Percentiles rank a stretch among this genome's conserved stretches.
These are phyloP conservation scores for Emericellopsis cladophorae DNA, from an alignment of 2,329 filamentous ascomycete genomes.

Conservation along the genomic window DNA sequence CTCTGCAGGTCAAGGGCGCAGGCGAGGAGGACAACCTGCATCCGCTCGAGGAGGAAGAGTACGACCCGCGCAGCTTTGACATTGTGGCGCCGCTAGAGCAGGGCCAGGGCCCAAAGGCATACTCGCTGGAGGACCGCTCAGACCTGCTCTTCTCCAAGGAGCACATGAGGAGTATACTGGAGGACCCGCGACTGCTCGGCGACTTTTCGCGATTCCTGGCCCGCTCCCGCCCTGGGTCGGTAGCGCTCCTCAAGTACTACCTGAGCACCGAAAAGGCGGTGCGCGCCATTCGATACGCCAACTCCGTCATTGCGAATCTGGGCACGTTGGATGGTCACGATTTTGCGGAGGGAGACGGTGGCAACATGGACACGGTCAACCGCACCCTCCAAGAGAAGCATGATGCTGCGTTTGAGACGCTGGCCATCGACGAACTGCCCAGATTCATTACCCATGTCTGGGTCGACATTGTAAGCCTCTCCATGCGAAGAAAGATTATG, in stretches of 20 bases:
- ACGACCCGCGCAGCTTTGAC: slow-evolving; percentile 24
- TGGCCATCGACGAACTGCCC: slow-evolving; percentile 57
- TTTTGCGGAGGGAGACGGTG: slow-evolving; percentile 37
- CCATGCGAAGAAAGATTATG: slow-evolving; percentile 54
- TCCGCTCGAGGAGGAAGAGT: slow-evolving; percentile 20
- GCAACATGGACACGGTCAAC: slow-evolving; percentile 36
- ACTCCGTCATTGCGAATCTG: slow-evolving; percentile 33
- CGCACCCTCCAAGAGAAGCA: slow-evolving; percentile 48
- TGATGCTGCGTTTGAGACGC: slow-evolving; percentile 47
- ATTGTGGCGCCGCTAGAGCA: slow-evolving; percentile 12
- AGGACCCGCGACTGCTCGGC: slow-evolving; percentile 47
- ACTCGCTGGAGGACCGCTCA: slow-evolving; percentile 49
- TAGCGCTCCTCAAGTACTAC: slow-evolving; percentile 58
- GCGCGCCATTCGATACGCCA: slow-evolving; percentile 58
- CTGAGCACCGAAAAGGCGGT: slow-evolving; percentile 59
- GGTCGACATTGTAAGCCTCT: slow-evolving; percentile 55
- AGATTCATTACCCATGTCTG: slow-evolving; percentile 60
- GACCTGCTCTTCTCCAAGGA: slow-evolving; percentile 53
- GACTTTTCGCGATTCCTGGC: slow-evolving; percentile 57
- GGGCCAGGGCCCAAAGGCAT: slow-evolving; percentile 1
- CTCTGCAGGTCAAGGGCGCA: slow-evolving; percentile 10
- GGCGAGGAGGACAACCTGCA: slow-evolving; percentile 16
- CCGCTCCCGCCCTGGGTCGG: slow-evolving; percentile 44
- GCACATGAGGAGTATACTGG: slow-evolving; percentile 54
- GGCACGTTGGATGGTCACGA: slow-evolving; percentile 40